These are phyloP conservation scores for Penicillium sp. DNA, from an alignment of 2,329 filamentous ascomycete genomes.

Conservation along the genomic window DNA sequence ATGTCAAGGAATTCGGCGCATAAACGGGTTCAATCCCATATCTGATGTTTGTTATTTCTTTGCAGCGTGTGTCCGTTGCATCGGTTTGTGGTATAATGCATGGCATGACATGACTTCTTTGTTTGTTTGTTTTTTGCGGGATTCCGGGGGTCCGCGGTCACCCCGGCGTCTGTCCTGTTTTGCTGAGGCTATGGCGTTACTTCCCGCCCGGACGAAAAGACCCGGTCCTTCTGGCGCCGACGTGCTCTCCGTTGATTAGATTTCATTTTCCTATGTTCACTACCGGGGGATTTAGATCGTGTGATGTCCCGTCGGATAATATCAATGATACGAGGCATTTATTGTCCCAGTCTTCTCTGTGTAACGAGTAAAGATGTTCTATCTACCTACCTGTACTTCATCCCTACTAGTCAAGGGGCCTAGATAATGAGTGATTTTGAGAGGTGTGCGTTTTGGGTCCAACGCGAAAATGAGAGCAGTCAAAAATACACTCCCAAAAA, in stretches of 20 bases:
- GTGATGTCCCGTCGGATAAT: constrained; percentile 30
- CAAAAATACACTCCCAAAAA: constrained; percentile 16
- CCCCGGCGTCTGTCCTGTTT: constrained; percentile 26
- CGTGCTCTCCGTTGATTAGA: constrained; percentile 27
- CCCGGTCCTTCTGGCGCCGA: constrained; percentile 27
- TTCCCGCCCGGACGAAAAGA: constrained; percentile 28
- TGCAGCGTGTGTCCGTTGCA: constrained; percentile 31
- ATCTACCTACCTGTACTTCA: not conserved
- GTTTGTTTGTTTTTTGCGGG: constrained; percentile 27
- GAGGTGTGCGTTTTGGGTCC: too few relatives aligned
- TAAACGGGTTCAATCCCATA: constrained; percentile 30
- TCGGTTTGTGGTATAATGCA: constrained; percentile 40
- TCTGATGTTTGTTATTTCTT: constrained; percentile 29
- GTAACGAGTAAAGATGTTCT: not conserved
- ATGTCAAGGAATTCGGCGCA: constrained; percentile 61
- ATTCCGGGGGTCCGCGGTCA: constrained; percentile 13
- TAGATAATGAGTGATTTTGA: not conserved
- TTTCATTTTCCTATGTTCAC: constrained; percentile 29
- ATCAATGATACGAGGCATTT: constrained; percentile 25
- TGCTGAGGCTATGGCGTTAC: constrained; percentile 34
- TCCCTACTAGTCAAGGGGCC: too few relatives aligned
- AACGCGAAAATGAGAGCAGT: not conserved
- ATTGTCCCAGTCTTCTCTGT: constrained; percentile 7
- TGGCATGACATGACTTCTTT: constrained; percentile 38
- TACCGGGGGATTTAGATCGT: constrained; percentile 27